Base-by-base conservation (phyloP, 441 rosid genomes). In the Melastoma candidum region DNA sequence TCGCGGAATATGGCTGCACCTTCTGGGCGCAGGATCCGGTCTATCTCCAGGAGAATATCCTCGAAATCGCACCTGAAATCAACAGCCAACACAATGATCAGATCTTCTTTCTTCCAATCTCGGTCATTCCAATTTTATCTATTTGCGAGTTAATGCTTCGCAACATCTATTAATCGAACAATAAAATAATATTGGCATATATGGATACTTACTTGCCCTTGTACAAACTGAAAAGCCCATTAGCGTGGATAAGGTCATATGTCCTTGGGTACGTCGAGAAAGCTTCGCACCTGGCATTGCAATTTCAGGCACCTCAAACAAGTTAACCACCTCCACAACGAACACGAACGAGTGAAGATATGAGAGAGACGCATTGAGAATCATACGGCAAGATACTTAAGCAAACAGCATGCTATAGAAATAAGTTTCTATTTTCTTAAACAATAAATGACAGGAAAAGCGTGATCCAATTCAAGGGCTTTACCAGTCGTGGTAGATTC, bases 261-360 rank as follows among this genome's bases (percentile, higher is more conserved):
- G 92, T 83, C 72, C 92, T 83, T 46, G 85, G 92, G 51, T 83
- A 83, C 8, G 92, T 83, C 26, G 92, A 83, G 78, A 83, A 81
- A 54, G 73, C 85, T 71, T 83, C 87, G 67, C 92, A 81, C 87
- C 92, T 83, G 67, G 71, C 69, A 45, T 53, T 43, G 17, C 54
- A 24, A 11, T 9, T 17, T 13, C 2, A 24, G 26, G 14, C 24
- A 17, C 24, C 27, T 51, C 10, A 7, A 26, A 48, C 59, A 41
- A 32, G 41, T 32, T 32, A 8, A 32, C 7, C 41, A 32, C 41
- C 41, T 4, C 7, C 8, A 32, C 41, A 32, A 4, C 7, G 41
- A 6, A 6, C 41, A 2, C 41, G 8, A 32, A 32, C 8, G 6
- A 32, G 8, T 6, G 41, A 32, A 32, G 6, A 32, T 32, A 8